phyloP scores from a whole-genome alignment of 2,329 filamentous ascomycete genomes.

The Metarhizium album region DNA sequence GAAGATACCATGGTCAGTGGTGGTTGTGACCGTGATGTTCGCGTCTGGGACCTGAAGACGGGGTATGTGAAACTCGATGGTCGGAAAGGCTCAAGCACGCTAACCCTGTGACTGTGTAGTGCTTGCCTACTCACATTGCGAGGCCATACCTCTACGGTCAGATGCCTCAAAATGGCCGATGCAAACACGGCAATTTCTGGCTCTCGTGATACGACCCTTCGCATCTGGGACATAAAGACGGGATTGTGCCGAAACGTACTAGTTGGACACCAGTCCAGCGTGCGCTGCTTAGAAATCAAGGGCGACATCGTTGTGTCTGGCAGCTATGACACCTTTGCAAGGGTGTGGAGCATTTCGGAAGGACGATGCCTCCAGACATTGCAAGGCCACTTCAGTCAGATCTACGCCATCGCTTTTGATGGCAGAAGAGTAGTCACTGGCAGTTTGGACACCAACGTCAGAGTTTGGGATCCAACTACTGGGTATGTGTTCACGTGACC shows the following conservation, averaged over 20 bases:
- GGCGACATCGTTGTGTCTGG: conserved; percentile 96
- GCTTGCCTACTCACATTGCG: conserved; percentile 71
- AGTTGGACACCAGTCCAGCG: conserved; percentile 89
- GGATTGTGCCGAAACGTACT: conserved; percentile 86
- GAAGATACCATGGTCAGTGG: conserved; percentile 91
- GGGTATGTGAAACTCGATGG: conserved; percentile 49
- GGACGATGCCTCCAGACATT: conserved; percentile 85
- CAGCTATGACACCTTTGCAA: conserved; percentile 93
- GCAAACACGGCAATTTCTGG: conserved; percentile 90
- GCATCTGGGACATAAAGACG: conserved; percentile 87
- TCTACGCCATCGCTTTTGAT: conserved; percentile 97
- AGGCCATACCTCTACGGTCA: conserved; percentile 91
- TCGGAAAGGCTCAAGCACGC: not conserved
- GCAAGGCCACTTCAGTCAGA: conserved; percentile 93
- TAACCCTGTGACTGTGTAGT: conserved; percentile 31
- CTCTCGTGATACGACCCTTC: conserved; percentile 84
- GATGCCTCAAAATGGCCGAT: conserved; percentile 96
- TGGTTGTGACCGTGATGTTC: conserved; percentile 90
- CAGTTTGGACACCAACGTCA: conserved; percentile 89
- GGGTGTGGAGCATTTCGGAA: conserved; percentile 96
- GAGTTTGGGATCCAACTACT: conserved; percentile 88
- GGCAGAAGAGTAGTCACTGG: conserved; percentile 88
- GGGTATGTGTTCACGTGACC: conserved; percentile 45
- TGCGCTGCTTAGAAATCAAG: conserved; percentile 89
- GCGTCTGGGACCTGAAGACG: conserved; percentile 91